Base-by-base conservation (phyloP, 225 moss, liverwort and hornwort species). In the Neckera pumila region DNA sequence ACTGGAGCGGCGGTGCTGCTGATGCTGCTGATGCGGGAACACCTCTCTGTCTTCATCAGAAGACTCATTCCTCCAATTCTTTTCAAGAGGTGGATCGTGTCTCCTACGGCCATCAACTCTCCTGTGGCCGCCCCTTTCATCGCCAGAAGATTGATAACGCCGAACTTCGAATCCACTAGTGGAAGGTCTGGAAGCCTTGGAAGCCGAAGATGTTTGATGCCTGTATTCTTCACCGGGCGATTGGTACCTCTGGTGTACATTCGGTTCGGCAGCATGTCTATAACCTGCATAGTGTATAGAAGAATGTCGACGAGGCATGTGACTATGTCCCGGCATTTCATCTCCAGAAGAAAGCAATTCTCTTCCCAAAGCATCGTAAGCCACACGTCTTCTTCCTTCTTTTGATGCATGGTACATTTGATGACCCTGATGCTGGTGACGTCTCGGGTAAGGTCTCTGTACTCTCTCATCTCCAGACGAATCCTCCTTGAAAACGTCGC, bases 331-430 rank as follows among this genome's bases (percentile, higher is more conserved):
- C 58, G 54, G 73, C 86, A 80, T 89, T 71, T 92, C 93, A 28
- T 93, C 91, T 64, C 88, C 94, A 59, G 92, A 92, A 63, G 89
- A 93, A 17, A 70, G 88, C 57, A 90, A 85, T 33, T 91, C 89
- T 73, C 86, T 89, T 56, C 92, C 91, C 63, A 53, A 87, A 72
- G 78, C 78, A 73, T 86, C 89, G 45, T 76, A 58, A 62, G 78
- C 80, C 64, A 84, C 77, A 31, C 79, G 86, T 67, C 92, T 85
- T 54, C 91, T 85, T n/a, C 85, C 89, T 75, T 91, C 87, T 51
- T 64, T 65, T 51, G 82, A 53, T 43, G 86, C 90, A 82, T 84
- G 62, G 65, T 88, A 83, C 84, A 89, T 89, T 20, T 67, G 83
- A 30, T 90, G 91, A 43, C 86, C 89, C 51, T 89, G 79, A 64